Conservation (phyloP, 176 grass and related monocot species). For the Tuctoria greenei region DNA sequence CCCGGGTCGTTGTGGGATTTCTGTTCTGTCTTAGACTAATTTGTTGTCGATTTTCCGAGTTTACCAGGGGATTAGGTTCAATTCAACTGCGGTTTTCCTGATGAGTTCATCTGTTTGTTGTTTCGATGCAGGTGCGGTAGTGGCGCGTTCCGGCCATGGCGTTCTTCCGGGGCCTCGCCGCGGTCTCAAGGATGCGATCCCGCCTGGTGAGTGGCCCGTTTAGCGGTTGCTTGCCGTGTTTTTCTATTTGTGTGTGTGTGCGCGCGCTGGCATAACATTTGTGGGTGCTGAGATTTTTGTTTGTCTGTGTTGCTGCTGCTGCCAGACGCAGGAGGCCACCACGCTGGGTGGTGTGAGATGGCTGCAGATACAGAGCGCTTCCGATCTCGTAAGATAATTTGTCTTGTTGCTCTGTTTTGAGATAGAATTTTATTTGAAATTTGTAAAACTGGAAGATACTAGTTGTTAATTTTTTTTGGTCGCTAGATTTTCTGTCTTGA, state of each 20-base stretch:
- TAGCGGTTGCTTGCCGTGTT: neutral
- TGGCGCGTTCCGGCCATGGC: conserved; percentile 51
- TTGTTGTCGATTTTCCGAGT: neutral
- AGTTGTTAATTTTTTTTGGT: neutral
- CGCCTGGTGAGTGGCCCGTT: conserved; percentile 52
- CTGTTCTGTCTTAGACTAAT: neutral
- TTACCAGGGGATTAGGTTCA: neutral
- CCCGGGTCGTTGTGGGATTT: neutral
- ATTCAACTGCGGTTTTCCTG: neutral
- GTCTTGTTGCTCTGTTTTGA: neutral
- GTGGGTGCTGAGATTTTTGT: neutral
- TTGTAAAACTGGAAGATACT: neutral
- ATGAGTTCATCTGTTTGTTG: conserved; percentile 19
- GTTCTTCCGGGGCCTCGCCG: conserved; percentile 66
- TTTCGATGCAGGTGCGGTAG: conserved; percentile 40
- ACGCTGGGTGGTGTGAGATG: conserved; percentile 84
- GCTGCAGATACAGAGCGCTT: conserved; percentile 85
- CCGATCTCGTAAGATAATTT: conserved; percentile 63
- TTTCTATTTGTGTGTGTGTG: neutral
- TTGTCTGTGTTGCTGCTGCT: neutral
- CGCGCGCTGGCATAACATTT: neutral
- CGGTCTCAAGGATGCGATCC: conserved; percentile 66
- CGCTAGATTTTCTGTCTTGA: neutral
- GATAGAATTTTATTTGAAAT: neutral
- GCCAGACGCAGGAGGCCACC: conserved; percentile 68